Base-by-base conservation (phyloP, 768 basidiomycete genomes). In the Coprinopsis cinerea region DNA sequence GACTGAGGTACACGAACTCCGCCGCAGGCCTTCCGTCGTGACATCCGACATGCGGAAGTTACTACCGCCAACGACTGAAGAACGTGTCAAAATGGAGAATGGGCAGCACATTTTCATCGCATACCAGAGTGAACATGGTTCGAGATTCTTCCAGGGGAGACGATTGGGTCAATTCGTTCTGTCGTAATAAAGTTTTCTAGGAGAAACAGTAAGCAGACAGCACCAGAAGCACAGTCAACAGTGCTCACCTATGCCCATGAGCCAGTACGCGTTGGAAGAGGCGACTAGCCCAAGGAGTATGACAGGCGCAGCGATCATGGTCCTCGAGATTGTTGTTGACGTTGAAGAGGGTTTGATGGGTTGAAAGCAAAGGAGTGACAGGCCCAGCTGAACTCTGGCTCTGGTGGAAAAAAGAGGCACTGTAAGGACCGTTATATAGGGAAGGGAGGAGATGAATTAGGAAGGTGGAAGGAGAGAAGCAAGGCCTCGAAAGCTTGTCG, bases 91-190 rank as follows among this genome's bases (percentile, higher is more conserved):
- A 26, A 17, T 14, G n/a, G 11, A n/a, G 28, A 13, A 23, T 39
- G 27, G 17, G 9, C 18, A 18, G 24, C 27, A 11, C 11, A 26
- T 30, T 4, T 17, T 1, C 4, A 32, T 28, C 4, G 32, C 45
- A 23, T 41, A 47, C 51, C 49, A 25, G 54, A 48, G 32, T 58
- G 57, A 25, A 57, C 61, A 58, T 75, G 73, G 27, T 65, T 58
- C 25, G 72, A 65, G 20, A 73, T 60, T 44, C 53, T 56, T 11
- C 71, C 71, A n/a, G 70, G 70, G 57, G 52, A 66, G 37, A 75
- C 64, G 47, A 76, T 64, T 18, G 74, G 74, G 57, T 76, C 74
- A 17, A 74, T 48, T 14, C 74, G 69, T 54, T 73, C 64, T 20
- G 66, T 65, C 22, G 68, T 67, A 48, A 75, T 64, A 39, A 70